phyloP scores from a whole-genome alignment of 73 alveolate species.

The Paramecium bursaria region DNA sequence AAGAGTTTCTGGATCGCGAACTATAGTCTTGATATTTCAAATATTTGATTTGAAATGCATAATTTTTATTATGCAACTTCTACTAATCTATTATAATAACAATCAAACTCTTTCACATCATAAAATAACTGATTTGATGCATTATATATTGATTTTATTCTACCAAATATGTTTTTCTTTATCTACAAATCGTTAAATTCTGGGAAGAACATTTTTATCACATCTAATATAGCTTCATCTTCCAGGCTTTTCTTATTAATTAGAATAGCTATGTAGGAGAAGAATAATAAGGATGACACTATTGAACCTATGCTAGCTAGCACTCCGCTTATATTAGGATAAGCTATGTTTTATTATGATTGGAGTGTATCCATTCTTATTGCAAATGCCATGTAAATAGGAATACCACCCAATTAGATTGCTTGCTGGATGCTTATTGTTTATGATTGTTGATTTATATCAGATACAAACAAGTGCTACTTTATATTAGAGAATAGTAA shows the following conservation, averaged over 20 bases:
- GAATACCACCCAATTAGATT: neutral
- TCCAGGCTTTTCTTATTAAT: neutral
- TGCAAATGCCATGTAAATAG: constrained; percentile 9
- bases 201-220: constrained; percentile 40
- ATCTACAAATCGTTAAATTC: neutral
- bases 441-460: neutral
- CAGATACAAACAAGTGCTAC: neutral
- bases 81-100: neutral
- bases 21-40: constrained; percentile 55
- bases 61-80: constrained; percentile 11
- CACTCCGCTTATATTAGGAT: constrained; percentile 25
- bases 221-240: neutral
- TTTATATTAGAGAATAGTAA: neutral
- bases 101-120: neutral
- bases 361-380: constrained; percentile 18
- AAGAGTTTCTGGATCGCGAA: no score
- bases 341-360: neutral
- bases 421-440: neutral
- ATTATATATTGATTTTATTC: neutral
- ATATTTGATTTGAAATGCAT: neutral
- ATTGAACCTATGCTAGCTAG: constrained; percentile 31
- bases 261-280: neutral
- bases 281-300: neutral
- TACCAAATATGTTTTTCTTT: neutral
- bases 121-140: neutral